These are phyloP conservation scores for Apiospora hydei DNA, from an alignment of 2,329 filamentous ascomycete species.

Conservation along the genomic window DNA sequence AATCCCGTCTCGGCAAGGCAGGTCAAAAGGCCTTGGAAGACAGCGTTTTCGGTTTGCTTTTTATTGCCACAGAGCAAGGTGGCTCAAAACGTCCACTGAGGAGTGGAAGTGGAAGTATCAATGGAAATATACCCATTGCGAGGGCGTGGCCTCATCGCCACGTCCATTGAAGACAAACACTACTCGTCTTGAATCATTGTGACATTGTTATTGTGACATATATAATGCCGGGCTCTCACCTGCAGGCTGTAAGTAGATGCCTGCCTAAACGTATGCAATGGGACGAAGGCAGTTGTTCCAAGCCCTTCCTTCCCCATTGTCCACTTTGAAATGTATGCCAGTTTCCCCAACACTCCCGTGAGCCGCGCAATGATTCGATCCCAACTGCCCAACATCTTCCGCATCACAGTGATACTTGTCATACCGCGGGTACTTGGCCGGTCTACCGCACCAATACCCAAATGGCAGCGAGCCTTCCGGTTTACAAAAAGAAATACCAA, in stretches of 20 bases:
- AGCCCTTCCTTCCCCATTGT: not conserved
- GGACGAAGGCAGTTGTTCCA: not conserved
- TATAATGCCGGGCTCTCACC: too few relatives aligned
- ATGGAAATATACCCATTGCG: conserved; percentile 19
- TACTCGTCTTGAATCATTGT: not conserved
- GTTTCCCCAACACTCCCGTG: not conserved
- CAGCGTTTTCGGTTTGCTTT: conserved; percentile 14
- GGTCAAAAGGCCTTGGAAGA: conserved; percentile 25
- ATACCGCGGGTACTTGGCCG: not conserved
- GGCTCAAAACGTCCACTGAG: conserved; percentile 6
- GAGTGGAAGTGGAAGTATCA: conserved; percentile 19
- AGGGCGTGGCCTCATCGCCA: conserved; percentile 17
- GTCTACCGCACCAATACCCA: conserved; percentile 2
- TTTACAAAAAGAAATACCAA: not conserved
- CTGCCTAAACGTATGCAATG: not conserved
- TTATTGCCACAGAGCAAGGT: conserved; percentile 19
- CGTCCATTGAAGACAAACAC: not conserved
- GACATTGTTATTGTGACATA: not conserved
- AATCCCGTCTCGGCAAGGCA: conserved; percentile 36
- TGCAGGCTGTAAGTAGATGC: too few relatives aligned
- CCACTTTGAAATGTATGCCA: not conserved
- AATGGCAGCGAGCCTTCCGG: too few relatives aligned
- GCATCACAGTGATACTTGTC: conserved; percentile 4
- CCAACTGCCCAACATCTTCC: not conserved
- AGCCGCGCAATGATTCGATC: not conserved